A percentile compares a stretch with the other conserved stretches of the same genome.
phyloP scores from a whole-genome alignment of 1,284 basidiomycete species.

The Chalciporus sp. region DNA sequence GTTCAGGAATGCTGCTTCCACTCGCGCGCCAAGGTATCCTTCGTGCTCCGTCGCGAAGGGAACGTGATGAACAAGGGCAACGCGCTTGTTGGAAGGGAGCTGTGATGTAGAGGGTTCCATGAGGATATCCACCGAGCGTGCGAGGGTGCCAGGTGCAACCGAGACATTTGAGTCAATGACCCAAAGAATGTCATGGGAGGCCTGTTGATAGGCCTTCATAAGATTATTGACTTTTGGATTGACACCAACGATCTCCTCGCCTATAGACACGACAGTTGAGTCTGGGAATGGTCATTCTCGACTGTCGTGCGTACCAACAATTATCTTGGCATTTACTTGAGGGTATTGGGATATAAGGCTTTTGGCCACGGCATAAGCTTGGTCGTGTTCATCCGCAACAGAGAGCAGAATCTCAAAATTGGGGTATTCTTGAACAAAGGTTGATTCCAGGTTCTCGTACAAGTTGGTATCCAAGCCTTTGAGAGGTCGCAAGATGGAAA shows the following conservation, averaged over 20 bases:
- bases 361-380: slow-evolving; percentile 77
- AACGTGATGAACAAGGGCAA: slow-evolving; percentile 95
- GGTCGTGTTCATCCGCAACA: slow-evolving; percentile 81
- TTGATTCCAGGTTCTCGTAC: slow-evolving; percentile 91
- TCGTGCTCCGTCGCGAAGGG: slow-evolving; percentile 84
- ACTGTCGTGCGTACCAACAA: slow-evolving; percentile 66
- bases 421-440: slow-evolving; percentile 86
- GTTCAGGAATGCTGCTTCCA: slow-evolving; percentile 95
- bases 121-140: slow-evolving; percentile 83
- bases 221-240: slow-evolving; percentile 99
- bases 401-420: slow-evolving; percentile 89
- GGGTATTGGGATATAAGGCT: slow-evolving; percentile 80
- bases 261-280: slow-evolving; percentile 38
- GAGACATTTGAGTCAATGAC: slow-evolving; percentile 94
- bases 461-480: slow-evolving; percentile 93
- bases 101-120: slow-evolving; percentile 35
- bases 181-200: slow-evolving; percentile 92
- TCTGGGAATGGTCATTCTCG: background rate
- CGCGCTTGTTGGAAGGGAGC: slow-evolving; percentile 40
- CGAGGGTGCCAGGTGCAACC: slow-evolving; percentile 79
- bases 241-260: slow-evolving; percentile 79
- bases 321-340: slow-evolving; percentile 65
- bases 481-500: slow-evolving; percentile 88
- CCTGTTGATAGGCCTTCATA: slow-evolving; percentile 78
- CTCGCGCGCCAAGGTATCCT: slow-evolving; percentile 71